Percentiles rank a stretch among this genome's conserved stretches.
Evolutionary conservation across 371 early-diverging fungal genomes (phyloP).

Genomic region (Lichtheimia hyalospora): DNA sequence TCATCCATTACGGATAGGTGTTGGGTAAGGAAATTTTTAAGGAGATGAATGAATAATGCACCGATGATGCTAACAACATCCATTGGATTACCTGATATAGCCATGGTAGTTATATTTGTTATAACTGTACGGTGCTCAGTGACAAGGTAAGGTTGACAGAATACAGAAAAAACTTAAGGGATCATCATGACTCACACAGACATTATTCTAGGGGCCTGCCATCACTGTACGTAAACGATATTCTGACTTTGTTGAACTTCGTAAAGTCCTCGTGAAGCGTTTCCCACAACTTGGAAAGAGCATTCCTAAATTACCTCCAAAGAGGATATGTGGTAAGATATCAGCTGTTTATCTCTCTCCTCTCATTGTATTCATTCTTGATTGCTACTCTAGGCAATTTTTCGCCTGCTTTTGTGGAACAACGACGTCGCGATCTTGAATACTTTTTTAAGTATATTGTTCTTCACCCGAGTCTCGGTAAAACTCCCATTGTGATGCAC

Average conservation of each 20-base stretch:
- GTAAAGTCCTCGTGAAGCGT: slow-evolving; percentile 35
- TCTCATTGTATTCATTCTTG: too few relatives aligned
- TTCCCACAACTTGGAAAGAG: slow-evolving; percentile 43
- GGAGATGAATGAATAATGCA: not conserved
- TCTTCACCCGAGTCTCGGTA: slow-evolving; percentile 53
- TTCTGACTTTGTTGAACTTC: slow-evolving; percentile 56
- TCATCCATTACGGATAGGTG: slow-evolving; percentile 49
- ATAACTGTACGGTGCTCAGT: slow-evolving; percentile 52
- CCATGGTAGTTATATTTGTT: slow-evolving; percentile 54
- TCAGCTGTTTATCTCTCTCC: not conserved
- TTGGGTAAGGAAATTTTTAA: slow-evolving; percentile 25
- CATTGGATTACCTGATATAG: slow-evolving; percentile 5
- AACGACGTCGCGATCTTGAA: slow-evolving; percentile 53
- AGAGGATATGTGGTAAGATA: slow-evolving; percentile 47
- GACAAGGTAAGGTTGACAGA: slow-evolving; percentile 31
- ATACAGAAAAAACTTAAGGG: not conserved
- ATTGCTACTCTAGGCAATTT: slow-evolving; percentile 34
- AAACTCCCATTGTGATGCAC: slow-evolving; percentile 38
- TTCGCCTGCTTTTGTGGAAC: slow-evolving; percentile 54
- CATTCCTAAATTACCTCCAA: slow-evolving; percentile 57
- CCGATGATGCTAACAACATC: not conserved
- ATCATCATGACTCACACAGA: not conserved
- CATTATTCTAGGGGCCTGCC: slow-evolving; percentile 30
- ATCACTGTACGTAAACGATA: slow-evolving; percentile 53
- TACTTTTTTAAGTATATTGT: slow-evolving; percentile 58